Conservation (phyloP, 176 grass and related monocot genomes). For the Neostapfia colusana region DNA sequence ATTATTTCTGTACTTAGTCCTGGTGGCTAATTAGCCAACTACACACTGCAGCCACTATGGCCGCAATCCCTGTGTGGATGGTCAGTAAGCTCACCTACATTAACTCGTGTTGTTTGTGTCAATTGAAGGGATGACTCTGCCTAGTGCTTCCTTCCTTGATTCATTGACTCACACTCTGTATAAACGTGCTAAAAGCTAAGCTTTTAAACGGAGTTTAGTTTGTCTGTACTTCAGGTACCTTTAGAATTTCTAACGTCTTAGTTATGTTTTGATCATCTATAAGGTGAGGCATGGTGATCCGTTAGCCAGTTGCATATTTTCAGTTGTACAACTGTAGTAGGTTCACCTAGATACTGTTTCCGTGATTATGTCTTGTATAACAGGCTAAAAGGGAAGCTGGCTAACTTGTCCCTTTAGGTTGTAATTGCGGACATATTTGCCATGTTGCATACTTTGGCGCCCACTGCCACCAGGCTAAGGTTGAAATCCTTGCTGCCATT, state of each 20-base stretch:
- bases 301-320: slow-evolving; percentile 11
- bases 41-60: slow-evolving; percentile 39
- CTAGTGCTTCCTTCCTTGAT: slow-evolving; percentile 16
- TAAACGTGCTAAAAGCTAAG: background rate
- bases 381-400: background rate
- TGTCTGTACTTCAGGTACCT: background rate
- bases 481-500: too few species aligned
- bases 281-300: background rate
- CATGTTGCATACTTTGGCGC: background rate
- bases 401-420: slow-evolving; percentile 8
- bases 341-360: slow-evolving; percentile 24
- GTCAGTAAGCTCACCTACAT: slow-evolving; percentile 61
- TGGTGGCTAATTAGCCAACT: slow-evolving; percentile 67
- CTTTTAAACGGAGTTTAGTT: background rate
- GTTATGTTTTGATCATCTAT: background rate
- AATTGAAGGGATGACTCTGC: slow-evolving; percentile 27
- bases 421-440: background rate
- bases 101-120: slow-evolving; percentile 41
- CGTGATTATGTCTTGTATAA: background rate
- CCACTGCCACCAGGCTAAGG: too few species aligned
- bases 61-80: slow-evolving; percentile 53
- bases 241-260: background rate
- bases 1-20: background rate
- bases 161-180: slow-evolving; percentile 38
- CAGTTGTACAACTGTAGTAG: slow-evolving; percentile 31